Conservation (phyloP, 495 filamentous ascomycete genomes). For the Paragyromitra xinjiangensis region DNA sequence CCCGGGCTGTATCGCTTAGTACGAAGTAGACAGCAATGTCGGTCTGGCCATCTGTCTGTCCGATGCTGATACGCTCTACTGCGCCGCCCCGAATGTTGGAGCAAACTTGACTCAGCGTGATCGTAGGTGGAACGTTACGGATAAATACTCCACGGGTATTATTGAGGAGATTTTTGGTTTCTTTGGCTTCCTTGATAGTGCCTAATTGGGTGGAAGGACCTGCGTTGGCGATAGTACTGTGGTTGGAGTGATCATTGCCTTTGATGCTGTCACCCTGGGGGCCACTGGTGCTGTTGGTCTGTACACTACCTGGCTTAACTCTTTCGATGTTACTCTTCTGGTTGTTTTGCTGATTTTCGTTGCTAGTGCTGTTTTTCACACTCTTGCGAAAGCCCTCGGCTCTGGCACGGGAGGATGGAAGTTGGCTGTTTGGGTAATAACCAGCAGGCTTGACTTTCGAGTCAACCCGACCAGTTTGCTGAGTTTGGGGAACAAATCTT, state of each 20-base stretch:
- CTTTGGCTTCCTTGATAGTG: neutral
- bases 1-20: neutral
- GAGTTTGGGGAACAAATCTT: neutral
- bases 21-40: slow-evolving; percentile 26
- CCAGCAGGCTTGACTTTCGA: neutral
- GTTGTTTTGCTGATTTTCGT: neutral
- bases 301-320: neutral
- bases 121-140: neutral
- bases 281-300: neutral
- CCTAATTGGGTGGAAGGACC: neutral
- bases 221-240: neutral
- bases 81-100: slow-evolving; percentile 32
- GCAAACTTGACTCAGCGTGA: neutral
- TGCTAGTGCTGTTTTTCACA: neutral
- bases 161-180: neutral
- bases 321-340: neutral
- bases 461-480: neutral
- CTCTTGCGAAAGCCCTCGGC: neutral
- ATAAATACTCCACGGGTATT: slow-evolving; percentile 19
- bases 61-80: slow-evolving; percentile 1
- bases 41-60: neutral
- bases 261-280: neutral
- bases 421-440: neutral
- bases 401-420: neutral
- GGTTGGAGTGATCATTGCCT: neutral